Percentiles rank a stretch among this genome's conserved stretches.
These are phyloP conservation scores for Liriodendron chinense DNA, from an alignment of 164 flowering plant genomes.

Conservation along the genomic window DNA sequence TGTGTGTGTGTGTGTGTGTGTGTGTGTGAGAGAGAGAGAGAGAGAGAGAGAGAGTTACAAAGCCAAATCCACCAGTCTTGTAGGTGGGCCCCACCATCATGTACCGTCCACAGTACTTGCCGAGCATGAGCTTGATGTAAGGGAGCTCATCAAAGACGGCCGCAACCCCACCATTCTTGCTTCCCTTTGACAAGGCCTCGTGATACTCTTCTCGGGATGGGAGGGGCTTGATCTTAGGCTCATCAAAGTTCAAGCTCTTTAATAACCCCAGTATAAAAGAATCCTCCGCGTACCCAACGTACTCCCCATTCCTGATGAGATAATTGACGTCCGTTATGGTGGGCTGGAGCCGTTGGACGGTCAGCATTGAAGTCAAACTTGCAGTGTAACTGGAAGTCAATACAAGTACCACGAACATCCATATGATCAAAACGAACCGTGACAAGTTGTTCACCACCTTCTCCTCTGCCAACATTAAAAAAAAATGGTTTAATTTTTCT, in stretches of 20 bases:
- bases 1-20: too few relatives aligned
- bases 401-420: constrained; percentile 51
- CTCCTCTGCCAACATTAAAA: constrained; percentile 33
- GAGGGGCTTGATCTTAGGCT: constrained; percentile 12
- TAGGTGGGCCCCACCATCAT: constrained; percentile 17
- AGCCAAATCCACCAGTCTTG: constrained; percentile 28
- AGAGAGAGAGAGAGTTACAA: constrained; percentile 23
- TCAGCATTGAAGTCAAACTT: constrained; percentile 49
- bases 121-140: constrained; percentile 20
- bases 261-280: constrained; percentile 30
- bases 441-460: constrained; percentile 34
- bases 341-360: constrained; percentile 42
- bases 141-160: constrained; percentile 30
- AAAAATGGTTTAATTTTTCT: too few relatives aligned
- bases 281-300: constrained; percentile 41
- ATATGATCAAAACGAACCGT: constrained; percentile 40
- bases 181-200: constrained; percentile 20
- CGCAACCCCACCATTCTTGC: constrained; percentile 21
- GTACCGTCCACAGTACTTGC: constrained; percentile 15
- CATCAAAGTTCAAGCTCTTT: not conserved
- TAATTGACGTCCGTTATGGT: constrained; percentile 27
- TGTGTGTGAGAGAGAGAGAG: not conserved
- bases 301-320: constrained; percentile 24
- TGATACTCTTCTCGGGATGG: constrained; percentile 21
- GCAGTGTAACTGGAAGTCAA: constrained; percentile 50